Base-by-base conservation (phyloP, 805 yeast species). In the Jamesozyma rosinii region DNA sequence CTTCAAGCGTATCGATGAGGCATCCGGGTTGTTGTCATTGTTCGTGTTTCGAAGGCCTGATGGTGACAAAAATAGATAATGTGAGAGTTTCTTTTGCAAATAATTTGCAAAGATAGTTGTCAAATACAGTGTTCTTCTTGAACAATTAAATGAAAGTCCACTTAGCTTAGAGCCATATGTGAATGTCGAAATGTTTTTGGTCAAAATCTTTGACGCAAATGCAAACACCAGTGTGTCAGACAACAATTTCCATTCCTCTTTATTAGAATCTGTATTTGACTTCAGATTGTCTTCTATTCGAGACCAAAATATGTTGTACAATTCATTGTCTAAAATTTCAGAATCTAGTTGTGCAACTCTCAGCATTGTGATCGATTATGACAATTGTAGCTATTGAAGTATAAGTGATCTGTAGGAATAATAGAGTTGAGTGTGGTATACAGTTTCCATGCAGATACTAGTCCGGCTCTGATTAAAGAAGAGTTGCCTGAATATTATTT, bases 291-390 rank as follows among this genome's bases (percentile, higher is more conserved):
- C 37, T 3, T 49, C 38, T 18, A 53, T 41, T 8, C 45, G 44
- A 8, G 44, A 19, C 51, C 57, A 52, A 20, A 57, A 43, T 8
- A 47, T 27, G 2, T 34, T 30, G 33, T 43, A 35, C 4, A 58
- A 35, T 31, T 57, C 60, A 17, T 39, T 37, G 30, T 56, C 57
- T 20, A 58, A 44, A 15, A 49, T 47, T 2, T 37, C 21, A 0
- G 58, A 48, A 41, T 58, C 63, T 10, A 56, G 37, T 31, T 53
- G 53, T 1, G 55, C 50, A 2, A 56, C 58, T 13, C 57, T 36
- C n/a, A 50, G 40, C 58, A 54, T 54, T 24, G 29, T 24, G 29
- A n/a, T n/a, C n/a, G n/a, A n/a, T n/a, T n/a, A n/a, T n/a, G n/a
- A n/a, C n/a, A n/a, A n/a, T n/a, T n/a, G n/a, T n/a, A n/a, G n/a